Evolutionary conservation across 805 yeast species (phyloP), one percentile per base, ranked within the genome.

Genomic region (Starmerella lactis-condensi): DNA sequence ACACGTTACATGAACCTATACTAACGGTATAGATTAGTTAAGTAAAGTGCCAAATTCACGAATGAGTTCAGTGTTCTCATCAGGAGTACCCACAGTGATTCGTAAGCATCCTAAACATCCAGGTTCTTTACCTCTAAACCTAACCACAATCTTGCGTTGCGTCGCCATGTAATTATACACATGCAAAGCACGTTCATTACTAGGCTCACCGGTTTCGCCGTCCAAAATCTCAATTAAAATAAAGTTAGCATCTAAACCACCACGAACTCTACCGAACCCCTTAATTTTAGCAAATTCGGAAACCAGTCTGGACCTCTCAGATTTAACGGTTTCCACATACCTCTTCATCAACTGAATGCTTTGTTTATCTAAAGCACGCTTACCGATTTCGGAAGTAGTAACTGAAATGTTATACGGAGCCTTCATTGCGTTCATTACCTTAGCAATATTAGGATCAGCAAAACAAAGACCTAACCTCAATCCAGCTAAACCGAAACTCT

Each of bases 401-500:
- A 81, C 65, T 6, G 93, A 78, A 35, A 89, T 77, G 52, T 85
- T 89, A 56, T 89, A 89, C 2, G 98, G 98, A 22, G 92, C 93
- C 51, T 89, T 89, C 75, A 85, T 74, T 16, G 91, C 69, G 52
- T 89, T 89, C 45, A 89, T 57, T 29, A 77, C 65, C 4, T 53
- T 45, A 0, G 93, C 66, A 28, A 89, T 57, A 38, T 65, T 67
- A 10, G 60, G 56, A 12, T 65, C 58, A 3, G 83, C 64, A 47
- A 52, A 85, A 1, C 93, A 72, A 37, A 82, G 60, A 17, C 98
- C 98, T 26, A 85, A 54, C 45, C 98, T 67, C 30, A 83, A 75
- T 27, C 95, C 96, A 3, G 98, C 98, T 32, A 89, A 65, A 13
- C 98, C 98, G 56, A 89, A 89, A 0, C 96, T 75, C 50, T 89